phyloP scores from a whole-genome alignment of 495 filamentous ascomycete genomes.

The Neurospora sp. region DNA sequence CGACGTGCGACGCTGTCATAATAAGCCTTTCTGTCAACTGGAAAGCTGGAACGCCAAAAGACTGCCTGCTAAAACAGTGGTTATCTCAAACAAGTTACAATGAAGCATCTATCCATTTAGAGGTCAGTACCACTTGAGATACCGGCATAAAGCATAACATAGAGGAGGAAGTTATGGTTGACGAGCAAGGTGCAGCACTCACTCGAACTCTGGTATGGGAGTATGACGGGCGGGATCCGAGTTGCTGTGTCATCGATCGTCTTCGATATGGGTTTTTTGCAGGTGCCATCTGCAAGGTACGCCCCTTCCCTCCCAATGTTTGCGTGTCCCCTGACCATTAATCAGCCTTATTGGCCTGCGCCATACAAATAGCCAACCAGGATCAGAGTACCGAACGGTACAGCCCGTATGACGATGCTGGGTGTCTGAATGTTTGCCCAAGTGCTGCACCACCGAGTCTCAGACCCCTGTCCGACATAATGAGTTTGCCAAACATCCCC shows the following conservation, averaged over 20 bases:
- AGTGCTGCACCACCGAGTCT: background rate
- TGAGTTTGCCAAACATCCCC: background rate
- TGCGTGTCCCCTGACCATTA: background rate
- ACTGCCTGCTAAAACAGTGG: too few relatives aligned
- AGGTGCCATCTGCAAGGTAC: background rate
- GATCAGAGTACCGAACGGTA: background rate
- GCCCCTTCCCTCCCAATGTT: background rate
- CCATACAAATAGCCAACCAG: background rate
- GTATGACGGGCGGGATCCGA: background rate
- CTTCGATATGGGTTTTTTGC: background rate
- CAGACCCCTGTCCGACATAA: background rate
- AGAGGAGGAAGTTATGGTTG: too few relatives aligned
- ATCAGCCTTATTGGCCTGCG: background rate
- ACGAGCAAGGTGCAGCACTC: too few relatives aligned
- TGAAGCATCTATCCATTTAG: too few relatives aligned
- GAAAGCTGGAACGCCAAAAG: too few relatives aligned
- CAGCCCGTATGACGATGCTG: background rate
- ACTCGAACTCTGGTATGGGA: too few relatives aligned
- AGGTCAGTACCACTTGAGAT: too few relatives aligned
- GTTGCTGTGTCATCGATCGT: background rate
- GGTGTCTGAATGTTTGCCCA: background rate
- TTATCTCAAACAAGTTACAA: too few relatives aligned
- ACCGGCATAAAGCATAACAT: too few relatives aligned
- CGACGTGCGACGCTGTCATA: too few relatives aligned
- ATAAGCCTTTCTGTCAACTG: too few relatives aligned